Evolutionary conservation across 129 eudicot genomes (phyloP).

Genomic region (Dittrichia graveolens): DNA sequence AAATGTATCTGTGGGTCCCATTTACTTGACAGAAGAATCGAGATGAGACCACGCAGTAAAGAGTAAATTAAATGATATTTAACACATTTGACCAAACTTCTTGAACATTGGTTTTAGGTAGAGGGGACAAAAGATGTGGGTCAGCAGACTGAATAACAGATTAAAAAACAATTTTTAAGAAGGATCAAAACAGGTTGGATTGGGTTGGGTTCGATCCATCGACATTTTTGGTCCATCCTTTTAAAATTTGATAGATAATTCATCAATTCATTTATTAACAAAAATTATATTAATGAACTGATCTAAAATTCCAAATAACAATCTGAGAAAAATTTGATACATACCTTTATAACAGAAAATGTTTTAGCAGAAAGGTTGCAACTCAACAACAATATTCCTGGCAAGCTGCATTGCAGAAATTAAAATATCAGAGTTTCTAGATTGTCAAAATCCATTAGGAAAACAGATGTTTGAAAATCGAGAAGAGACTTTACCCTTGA

Average conservation of each 20-base stretch:
- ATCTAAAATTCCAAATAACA: no score
- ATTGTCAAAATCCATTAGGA: background rate
- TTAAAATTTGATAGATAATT: no score
- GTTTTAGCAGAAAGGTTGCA: slow-evolving; percentile 61
- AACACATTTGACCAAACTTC: background rate
- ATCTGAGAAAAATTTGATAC: background rate
- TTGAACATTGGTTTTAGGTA: background rate
- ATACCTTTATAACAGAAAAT: slow-evolving; percentile 61
- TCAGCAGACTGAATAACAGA: no score
- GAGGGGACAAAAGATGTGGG: no score
- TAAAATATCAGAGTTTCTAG: slow-evolving; percentile 16
- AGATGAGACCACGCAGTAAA: no score
- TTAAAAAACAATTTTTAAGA: no score
- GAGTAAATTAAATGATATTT: background rate
- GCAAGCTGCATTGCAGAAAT: slow-evolving; percentile 53
- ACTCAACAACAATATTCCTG: slow-evolving; percentile 71
- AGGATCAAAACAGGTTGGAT: no score
- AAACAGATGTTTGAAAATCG: background rate
- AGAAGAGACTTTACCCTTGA: slow-evolving; percentile 56
- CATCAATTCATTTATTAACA: no score
- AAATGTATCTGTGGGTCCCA: background rate
- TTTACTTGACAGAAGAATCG: background rate
- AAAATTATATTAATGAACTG: no score
- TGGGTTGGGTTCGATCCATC: no score
- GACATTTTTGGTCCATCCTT: no score